Conservation (phyloP, 2,329 filamentous ascomycete species). For the Diaporthe sp. region DNA sequence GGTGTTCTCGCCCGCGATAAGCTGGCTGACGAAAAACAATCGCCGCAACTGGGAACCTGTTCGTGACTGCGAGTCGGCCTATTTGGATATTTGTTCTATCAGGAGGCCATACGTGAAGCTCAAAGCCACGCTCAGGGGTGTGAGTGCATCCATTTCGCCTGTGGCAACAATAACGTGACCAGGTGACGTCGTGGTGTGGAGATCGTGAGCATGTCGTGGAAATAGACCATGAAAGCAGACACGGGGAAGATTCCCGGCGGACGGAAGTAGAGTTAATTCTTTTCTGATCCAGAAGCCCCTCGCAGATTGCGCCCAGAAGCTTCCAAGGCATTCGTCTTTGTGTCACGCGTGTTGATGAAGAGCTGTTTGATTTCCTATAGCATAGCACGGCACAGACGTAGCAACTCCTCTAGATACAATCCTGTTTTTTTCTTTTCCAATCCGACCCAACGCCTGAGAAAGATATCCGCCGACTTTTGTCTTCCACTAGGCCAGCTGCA, state of each 20-base stretch:
- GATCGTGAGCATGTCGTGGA: neutral
- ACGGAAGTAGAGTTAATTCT: neutral
- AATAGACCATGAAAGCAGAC: neutral
- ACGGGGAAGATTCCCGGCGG: neutral
- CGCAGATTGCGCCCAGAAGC: neutral
- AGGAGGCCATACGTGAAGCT: no score
- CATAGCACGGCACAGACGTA: neutral
- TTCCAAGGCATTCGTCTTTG: neutral
- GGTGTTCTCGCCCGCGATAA: neutral
- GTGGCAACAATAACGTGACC: no score
- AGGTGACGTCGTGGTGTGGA: neutral
- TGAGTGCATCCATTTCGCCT: no score
- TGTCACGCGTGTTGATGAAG: neutral
- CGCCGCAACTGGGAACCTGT: neutral
- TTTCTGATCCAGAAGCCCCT: neutral
- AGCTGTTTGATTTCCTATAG: neutral
- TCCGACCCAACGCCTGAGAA: slow-evolving; percentile 19
- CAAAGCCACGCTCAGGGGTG: no score
- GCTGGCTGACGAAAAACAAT: neutral
- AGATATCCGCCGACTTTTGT: neutral
- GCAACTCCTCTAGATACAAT: slow-evolving; percentile 22
- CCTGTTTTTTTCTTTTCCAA: slow-evolving; percentile 22
- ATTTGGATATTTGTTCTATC: neutral
- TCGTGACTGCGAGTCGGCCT: neutral
- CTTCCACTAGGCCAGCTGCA: slow-evolving; percentile 24